Base-by-base conservation (phyloP, 2,329 filamentous ascomycete species). In the Colletotrichum cereale region DNA sequence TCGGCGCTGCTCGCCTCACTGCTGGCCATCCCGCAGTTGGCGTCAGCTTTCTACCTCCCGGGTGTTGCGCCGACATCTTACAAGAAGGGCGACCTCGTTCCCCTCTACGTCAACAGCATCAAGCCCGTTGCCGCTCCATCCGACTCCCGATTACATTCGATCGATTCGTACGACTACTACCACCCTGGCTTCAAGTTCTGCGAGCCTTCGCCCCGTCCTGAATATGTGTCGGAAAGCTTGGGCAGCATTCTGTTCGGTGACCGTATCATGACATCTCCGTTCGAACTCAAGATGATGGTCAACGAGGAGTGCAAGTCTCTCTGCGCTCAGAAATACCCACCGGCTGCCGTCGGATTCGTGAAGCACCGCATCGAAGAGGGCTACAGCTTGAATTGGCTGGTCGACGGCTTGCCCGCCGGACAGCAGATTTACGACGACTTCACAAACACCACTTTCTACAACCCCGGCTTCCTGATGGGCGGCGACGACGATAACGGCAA, bases 201-300 rank as follows among this genome's bases (percentile, higher is more conserved):
- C 82, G 84, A 88, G 76, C 96, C 96, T 2, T 84, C 92, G 67
- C 91, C 87, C 72, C 94, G 94, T 2, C 91, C 95, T 11, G 82
- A 95, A 80, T 89, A 93, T 84, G 90, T 97, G 29, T 91, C 93
- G 50, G 96, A 98, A 84, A 96, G 93, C 74, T 83, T 99, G 74
- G 96, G 96, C 31, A 98, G 96, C 86, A 99, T 99, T 79, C 84
- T 99, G 62, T 99, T 99, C 77, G 96, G 96, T 75, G 96, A 99
- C 83, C 90, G 96, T 67, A 99, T 99, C 84, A 94, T 94, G 84
- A 97, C 94, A n/a, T 98, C 96, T 44, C 94, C 96, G 0, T 97
- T 97, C 79, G 90, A 97, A 79, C 86, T 98, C 72, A 89, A 90
- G 75, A 98, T 99, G 95, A 90, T 84, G 66, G 85, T 90, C 73